phyloP scores from a whole-genome alignment of 2,329 filamentous ascomycete species.

The Cladosporium halotolerans region DNA sequence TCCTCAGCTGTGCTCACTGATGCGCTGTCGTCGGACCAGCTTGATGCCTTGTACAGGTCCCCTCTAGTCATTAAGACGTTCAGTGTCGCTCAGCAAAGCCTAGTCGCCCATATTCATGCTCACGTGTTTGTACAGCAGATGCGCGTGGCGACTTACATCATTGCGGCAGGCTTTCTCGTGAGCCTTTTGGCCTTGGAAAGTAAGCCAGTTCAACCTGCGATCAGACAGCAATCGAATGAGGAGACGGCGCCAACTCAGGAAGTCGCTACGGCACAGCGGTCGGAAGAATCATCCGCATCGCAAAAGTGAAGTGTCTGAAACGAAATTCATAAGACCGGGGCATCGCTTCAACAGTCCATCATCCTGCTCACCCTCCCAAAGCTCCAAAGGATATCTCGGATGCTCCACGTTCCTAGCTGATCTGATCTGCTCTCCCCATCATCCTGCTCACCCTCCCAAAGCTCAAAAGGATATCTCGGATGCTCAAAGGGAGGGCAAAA shows the following conservation, averaged over 20 bases:
- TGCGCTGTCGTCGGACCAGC: slow-evolving; percentile 9
- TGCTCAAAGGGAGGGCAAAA: not conserved
- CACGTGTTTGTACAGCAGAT: slow-evolving; percentile 20
- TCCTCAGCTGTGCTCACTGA: slow-evolving; percentile 7
- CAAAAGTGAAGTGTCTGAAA: too few species aligned
- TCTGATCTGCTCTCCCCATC: too few species aligned
- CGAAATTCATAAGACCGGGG: too few species aligned
- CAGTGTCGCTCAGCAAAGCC: not conserved
- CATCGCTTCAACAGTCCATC: too few species aligned
- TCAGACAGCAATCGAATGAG: too few species aligned
- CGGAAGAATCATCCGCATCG: too few species aligned
- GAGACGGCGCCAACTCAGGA: too few species aligned
- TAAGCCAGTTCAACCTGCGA: too few species aligned
- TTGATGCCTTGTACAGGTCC: slow-evolving; percentile 8
- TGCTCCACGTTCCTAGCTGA: not conserved
- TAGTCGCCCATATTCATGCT: slow-evolving; percentile 11
- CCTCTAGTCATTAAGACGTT: slow-evolving; percentile 11
- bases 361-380: not conserved
- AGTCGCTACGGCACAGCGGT: too few species aligned
- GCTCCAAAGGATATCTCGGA: not conserved
- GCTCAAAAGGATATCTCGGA: not conserved
- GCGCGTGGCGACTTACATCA: slow-evolving; percentile 17
- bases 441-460: not conserved
- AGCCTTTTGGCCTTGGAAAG: slow-evolving; percentile 13
- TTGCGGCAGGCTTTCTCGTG: slow-evolving; percentile 15